Conservation (phyloP, 768 basidiomycete genomes). For the Naematelia aurantialba region DNA sequence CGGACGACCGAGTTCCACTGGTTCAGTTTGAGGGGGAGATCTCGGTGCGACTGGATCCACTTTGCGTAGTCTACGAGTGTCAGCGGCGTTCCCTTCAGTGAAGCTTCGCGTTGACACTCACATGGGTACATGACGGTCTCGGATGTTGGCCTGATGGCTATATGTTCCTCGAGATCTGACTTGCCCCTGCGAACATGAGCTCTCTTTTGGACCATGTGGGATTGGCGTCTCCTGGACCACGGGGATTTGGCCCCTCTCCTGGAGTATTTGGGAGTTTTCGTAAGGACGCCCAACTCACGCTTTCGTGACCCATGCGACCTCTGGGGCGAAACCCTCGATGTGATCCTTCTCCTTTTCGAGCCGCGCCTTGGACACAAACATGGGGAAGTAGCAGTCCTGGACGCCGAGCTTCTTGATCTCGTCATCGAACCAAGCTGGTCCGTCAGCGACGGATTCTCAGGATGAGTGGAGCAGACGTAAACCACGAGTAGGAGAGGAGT, state of each 20-base stretch:
- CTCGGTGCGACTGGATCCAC: constrained; percentile 96
- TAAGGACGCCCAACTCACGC: constrained; percentile 60
- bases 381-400: constrained; percentile 97
- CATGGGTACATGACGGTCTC: constrained; percentile 99
- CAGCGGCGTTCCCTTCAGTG: neutral
- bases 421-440: constrained; percentile 81
- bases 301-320: constrained; percentile 99
- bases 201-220: neutral
- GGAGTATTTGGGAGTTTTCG: neutral
- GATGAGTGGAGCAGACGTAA: neutral
- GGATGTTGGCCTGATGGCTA: constrained; percentile 95
- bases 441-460: constrained; percentile 1
- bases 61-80: constrained; percentile 75
- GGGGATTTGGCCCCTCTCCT: no score
- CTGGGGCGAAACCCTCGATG: constrained; percentile 97
- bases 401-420: constrained; percentile 92
- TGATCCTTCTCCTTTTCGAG: constrained; percentile 97
- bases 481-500: no score
- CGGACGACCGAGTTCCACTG: constrained; percentile 99
- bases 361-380: constrained; percentile 90
- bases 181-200: constrained; percentile 61
- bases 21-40: constrained; percentile 93
- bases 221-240: neutral
- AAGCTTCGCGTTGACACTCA: constrained; percentile 52
- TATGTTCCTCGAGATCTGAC: constrained; percentile 92